Base-by-base conservation (phyloP, 352 stramenopile genomes). In the Phytophthora tubulina region DNA sequence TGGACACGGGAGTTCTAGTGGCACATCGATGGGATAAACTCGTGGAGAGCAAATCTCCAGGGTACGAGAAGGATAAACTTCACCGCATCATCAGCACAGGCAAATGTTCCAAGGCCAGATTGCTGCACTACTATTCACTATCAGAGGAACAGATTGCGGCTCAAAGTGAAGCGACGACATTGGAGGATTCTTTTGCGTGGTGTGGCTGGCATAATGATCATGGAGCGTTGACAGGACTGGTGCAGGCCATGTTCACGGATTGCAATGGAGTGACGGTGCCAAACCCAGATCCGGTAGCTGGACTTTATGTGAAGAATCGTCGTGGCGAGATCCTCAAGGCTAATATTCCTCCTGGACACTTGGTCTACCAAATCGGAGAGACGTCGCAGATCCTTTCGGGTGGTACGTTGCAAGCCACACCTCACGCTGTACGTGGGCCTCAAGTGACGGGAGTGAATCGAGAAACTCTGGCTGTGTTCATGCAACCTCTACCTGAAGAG, bases 191-290 rank as follows among this genome's bases (percentile, higher is more conserved):
- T 27, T 98, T 98, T 73, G 97, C 93, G 21, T 99, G 97, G 97
- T 99, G 97, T 78, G 97, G 97, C 59, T 99, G 96, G 97, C 97
- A 99, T 81, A 98, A 98, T 58, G 97, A 98, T 81, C 93, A 98
- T 77, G 96, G 97, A 52, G 97, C 91, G 30, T 78, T 99, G 31
- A 99, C 97, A 35, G 96, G 95, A 7, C 84, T 99, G 4, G 82
- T 99, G 27, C 94, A 97, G 55, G 94, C 93, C 49, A 92, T 98
- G 73, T 97, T 97, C 77, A 90, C 92, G 14, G 85, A 98, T 73
- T 77, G 58, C 50, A 67, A 85, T 13, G 93, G 90, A 39, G 79
- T 90, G 17, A 67, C 76, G 48, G 78, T 88, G 38, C 41, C 82
- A 6, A 96, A 88, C 71, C 85, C 95, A 8, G 92, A 98, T 73